Evolutionary conservation across 1,284 basidiomycete species (phyloP).

Genomic region (Hemileia vastatrix): DNA sequence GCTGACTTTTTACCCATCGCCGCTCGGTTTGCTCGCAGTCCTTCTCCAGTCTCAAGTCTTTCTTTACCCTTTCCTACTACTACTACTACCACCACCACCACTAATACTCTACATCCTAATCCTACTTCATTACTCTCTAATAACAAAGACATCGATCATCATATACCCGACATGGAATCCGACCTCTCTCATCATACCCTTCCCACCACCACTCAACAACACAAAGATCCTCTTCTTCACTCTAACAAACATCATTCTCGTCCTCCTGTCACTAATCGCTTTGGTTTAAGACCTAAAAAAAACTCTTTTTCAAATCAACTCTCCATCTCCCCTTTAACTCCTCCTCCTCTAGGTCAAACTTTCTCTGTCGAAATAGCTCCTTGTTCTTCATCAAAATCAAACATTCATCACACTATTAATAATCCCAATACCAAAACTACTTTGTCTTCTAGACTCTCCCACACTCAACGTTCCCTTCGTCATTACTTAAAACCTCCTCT

Average conservation of each 20-base stretch:
- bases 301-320: background rate
- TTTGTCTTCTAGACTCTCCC: slow-evolving; percentile 4
- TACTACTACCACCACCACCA: too few species aligned
- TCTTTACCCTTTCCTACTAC: too few species aligned
- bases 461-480: slow-evolving; percentile 16
- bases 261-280: background rate
- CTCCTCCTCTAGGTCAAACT: background rate
- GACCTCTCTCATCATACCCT: slow-evolving; percentile 35
- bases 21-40: slow-evolving; percentile 68
- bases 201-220: slow-evolving; percentile 39
- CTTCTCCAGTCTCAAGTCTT: slow-evolving; percentile 45
- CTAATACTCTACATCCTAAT: too few species aligned
- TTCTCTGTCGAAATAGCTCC: background rate
- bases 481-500: slow-evolving; percentile 27
- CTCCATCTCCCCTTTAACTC: background rate
- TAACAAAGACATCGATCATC: slow-evolving; percentile 21
- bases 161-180: slow-evolving; percentile 22
- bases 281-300: slow-evolving; percentile 7
- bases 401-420: slow-evolving; percentile 5
- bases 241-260: background rate
- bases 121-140: background rate
- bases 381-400: slow-evolving; percentile 1
- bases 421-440: slow-evolving; percentile 1
- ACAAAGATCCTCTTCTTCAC: background rate
- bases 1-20: slow-evolving; percentile 75